phyloP scores from a whole-genome alignment of 306 rosid species.

The Dalbergia cultrata region DNA sequence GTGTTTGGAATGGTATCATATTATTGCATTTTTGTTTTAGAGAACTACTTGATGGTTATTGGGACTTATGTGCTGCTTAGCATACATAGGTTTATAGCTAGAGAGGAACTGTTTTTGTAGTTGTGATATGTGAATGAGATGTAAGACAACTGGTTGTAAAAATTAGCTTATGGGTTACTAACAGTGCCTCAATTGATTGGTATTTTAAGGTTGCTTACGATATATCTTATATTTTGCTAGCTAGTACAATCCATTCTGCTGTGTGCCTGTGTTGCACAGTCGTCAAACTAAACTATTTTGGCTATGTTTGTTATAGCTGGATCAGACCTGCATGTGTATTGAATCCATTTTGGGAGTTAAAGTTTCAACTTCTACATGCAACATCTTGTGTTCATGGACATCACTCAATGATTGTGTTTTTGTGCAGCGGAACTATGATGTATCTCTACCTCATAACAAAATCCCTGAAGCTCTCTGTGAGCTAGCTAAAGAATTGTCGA shows the following conservation, averaged over 20 bases:
- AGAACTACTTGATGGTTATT: slow-evolving; percentile 16
- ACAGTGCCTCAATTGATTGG: slow-evolving; percentile 16
- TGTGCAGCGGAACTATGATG: slow-evolving; percentile 77
- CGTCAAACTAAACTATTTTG: slow-evolving; percentile 19
- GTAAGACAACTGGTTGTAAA: slow-evolving; percentile 25
- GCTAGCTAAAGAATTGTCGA: slow-evolving; percentile 82
- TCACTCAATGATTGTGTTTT: slow-evolving; percentile 34
- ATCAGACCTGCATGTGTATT: slow-evolving; percentile 7
- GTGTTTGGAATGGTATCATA: slow-evolving; percentile 7
- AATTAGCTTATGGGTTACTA: neutral
- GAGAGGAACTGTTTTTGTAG: slow-evolving; percentile 21
- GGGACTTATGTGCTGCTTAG: slow-evolving; percentile 23
- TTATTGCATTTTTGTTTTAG: slow-evolving; percentile 25
- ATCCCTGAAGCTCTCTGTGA: slow-evolving; percentile 77
- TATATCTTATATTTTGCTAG: slow-evolving; percentile 1
- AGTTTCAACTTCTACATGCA: slow-evolving; percentile 8
- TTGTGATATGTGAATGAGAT: slow-evolving; percentile 11
- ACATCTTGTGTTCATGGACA: slow-evolving; percentile 5
- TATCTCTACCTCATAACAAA: slow-evolving; percentile 82
- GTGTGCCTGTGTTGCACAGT: neutral
- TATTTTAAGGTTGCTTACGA: neutral
- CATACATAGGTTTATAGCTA: slow-evolving; percentile 18
- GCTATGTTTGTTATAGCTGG: slow-evolving; percentile 11
- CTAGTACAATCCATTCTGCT: neutral
- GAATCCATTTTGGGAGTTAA: slow-evolving; percentile 22